phyloP scores from a whole-genome alignment of 2,329 filamentous ascomycete genomes.

The Fusarium torulosum region DNA sequence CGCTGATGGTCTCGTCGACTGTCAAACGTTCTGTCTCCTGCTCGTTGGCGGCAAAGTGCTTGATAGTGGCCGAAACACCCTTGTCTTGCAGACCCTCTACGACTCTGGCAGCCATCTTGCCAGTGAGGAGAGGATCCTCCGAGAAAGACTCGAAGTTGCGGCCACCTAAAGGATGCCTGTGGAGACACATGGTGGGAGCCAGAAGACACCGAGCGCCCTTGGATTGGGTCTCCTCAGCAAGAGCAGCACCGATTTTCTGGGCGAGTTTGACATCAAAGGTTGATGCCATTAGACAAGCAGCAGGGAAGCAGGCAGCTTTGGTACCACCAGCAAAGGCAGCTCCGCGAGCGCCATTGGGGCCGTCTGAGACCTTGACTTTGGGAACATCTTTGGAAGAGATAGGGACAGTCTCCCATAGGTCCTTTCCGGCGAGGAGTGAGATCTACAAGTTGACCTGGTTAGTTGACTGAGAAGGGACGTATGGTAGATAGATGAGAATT shows the following conservation, averaged over 20 bases:
- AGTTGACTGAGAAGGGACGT: neutral
- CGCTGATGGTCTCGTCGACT: slow-evolving; percentile 47
- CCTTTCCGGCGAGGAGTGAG: slow-evolving; percentile 45
- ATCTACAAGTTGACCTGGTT: slow-evolving; percentile 26
- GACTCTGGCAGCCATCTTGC: slow-evolving; percentile 47
- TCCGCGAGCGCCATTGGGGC: slow-evolving; percentile 47
- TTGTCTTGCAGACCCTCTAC: slow-evolving; percentile 57
- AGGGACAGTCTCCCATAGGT: slow-evolving; percentile 47
- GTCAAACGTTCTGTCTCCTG: slow-evolving; percentile 49
- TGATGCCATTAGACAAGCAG: slow-evolving; percentile 63
- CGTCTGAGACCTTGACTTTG: slow-evolving; percentile 45
- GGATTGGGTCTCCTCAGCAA: slow-evolving; percentile 64
- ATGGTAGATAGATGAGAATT: neutral
- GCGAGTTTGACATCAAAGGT: slow-evolving; percentile 73
- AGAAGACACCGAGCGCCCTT: slow-evolving; percentile 80
- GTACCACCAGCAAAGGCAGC: slow-evolving; percentile 44
- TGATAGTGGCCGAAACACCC: slow-evolving; percentile 57
- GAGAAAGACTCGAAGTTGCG: slow-evolving; percentile 49
- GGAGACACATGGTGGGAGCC: slow-evolving; percentile 49
- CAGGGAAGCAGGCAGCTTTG: slow-evolving; percentile 47
- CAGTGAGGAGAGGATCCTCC: slow-evolving; percentile 46
- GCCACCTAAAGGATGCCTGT: slow-evolving; percentile 47
- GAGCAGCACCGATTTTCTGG: slow-evolving; percentile 67
- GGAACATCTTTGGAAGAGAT: slow-evolving; percentile 45
- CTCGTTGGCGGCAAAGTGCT: slow-evolving; percentile 61